These are phyloP conservation scores for Ophiocordyceps camponoti-floridani DNA, from an alignment of 2,329 filamentous ascomycete genomes.

Conservation along the genomic window DNA sequence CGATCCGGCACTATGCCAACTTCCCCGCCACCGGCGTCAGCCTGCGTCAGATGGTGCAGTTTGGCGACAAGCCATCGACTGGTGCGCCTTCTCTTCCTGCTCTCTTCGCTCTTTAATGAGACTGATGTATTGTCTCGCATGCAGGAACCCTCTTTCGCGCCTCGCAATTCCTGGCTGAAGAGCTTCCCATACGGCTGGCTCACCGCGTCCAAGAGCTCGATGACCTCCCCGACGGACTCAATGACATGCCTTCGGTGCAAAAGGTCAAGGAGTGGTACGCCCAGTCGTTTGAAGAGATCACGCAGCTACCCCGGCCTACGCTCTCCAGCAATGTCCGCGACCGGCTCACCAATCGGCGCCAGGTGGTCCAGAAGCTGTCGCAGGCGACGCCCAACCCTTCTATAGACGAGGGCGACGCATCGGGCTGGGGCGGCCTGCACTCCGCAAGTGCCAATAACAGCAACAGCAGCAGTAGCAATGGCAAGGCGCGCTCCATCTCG, in stretches of 20 bases:
- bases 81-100: slow-evolving; percentile 32
- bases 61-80: slow-evolving; percentile 82
- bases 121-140: background rate
- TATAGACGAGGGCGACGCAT: slow-evolving; percentile 67
- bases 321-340: slow-evolving; percentile 50
- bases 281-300: slow-evolving; percentile 82
- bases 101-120: too few relatives aligned
- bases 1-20: slow-evolving; percentile 90
- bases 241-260: slow-evolving; percentile 93
- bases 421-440: slow-evolving; percentile 28
- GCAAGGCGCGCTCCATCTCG: slow-evolving; percentile 28
- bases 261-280: slow-evolving; percentile 97
- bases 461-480: slow-evolving; percentile 14
- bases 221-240: slow-evolving; percentile 83
- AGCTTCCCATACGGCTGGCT: slow-evolving; percentile 88
- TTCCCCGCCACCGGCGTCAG: slow-evolving; percentile 95
- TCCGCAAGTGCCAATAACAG: too few relatives aligned
- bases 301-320: background rate
- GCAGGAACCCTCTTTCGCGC: slow-evolving; percentile 88
- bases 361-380: slow-evolving; percentile 41
- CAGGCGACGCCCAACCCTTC: slow-evolving; percentile 84
- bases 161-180: slow-evolving; percentile 95
- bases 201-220: slow-evolving; percentile 91
- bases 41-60: slow-evolving; percentile 97
- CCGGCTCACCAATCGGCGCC: slow-evolving; percentile 52